phyloP scores from a whole-genome alignment of 352 stramenopile species.

The Pythium rhizo-oryzae region DNA sequence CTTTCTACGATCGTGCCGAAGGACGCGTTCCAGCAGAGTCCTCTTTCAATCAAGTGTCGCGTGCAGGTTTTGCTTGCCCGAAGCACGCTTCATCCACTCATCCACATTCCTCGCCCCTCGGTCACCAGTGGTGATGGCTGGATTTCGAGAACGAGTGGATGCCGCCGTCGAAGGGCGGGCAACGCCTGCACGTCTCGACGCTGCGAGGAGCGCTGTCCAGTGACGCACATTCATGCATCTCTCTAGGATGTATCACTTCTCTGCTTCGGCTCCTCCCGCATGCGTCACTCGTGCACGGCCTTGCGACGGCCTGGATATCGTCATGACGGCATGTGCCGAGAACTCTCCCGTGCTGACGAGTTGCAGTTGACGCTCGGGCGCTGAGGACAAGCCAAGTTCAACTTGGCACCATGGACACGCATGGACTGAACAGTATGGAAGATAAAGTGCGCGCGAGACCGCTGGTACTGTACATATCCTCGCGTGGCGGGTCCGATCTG shows the following conservation, averaged over 20 bases:
- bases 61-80: no score
- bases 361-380: not conserved
- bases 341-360: not conserved
- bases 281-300: not conserved
- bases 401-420: not conserved
- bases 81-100: no score
- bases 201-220: not conserved
- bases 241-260: not conserved
- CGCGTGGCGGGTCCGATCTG: not conserved
- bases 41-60: no score
- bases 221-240: not conserved
- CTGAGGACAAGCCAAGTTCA: not conserved
- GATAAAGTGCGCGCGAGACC: not conserved
- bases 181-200: not conserved
- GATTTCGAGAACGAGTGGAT: not conserved
- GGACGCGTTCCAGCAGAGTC: no score
- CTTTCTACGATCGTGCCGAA: no score
- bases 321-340: not conserved
- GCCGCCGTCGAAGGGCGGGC: not conserved
- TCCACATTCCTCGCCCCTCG: not conserved
- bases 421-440: not conserved
- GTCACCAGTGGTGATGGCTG: not conserved
- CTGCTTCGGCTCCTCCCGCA: not conserved
- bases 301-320: not conserved
- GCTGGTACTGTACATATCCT: not conserved